These are phyloP conservation scores for Bisporella sp. DNA, from an alignment of 2,329 filamentous ascomycete species.

Conservation along the genomic window DNA sequence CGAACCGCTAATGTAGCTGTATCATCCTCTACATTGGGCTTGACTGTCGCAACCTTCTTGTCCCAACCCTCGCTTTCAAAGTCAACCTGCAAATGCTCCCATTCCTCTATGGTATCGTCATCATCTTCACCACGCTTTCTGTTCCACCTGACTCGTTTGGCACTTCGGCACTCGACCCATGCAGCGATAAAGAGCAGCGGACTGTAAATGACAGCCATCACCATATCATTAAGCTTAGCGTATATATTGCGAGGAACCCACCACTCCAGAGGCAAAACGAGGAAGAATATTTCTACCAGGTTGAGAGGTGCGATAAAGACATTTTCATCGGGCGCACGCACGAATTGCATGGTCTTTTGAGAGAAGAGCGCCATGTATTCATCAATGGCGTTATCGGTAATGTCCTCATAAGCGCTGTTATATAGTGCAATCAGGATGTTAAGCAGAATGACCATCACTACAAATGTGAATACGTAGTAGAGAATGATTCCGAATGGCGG, in stretches of 20 bases:
- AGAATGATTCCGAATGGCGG: constrained; percentile 90
- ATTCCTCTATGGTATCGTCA: constrained; percentile 83
- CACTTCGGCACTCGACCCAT: constrained; percentile 59
- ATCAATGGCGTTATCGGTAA: constrained; percentile 78
- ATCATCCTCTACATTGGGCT: constrained; percentile 77
- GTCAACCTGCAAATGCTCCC: constrained; percentile 81
- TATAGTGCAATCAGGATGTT: constrained; percentile 97
- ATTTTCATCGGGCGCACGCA: constrained; percentile 94
- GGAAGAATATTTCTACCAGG: constrained; percentile 75
- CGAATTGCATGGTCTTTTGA: constrained; percentile 93
- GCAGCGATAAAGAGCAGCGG: constrained; percentile 78
- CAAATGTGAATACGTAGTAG: constrained; percentile 96
- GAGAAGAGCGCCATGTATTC: constrained; percentile 92
- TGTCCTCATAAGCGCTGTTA: constrained; percentile 88
- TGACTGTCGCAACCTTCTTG: constrained; percentile 68
- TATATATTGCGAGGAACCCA: constrained; percentile 76
- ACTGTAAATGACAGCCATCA: constrained; percentile 82
- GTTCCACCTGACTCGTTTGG: constrained; percentile 63
- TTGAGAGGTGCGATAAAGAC: constrained; percentile 97
- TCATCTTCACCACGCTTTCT: constrained; percentile 76
- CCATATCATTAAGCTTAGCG: constrained; percentile 74
- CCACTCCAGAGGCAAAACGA: constrained; percentile 85
- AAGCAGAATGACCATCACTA: constrained; percentile 88
- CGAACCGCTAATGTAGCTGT: constrained; percentile 63
- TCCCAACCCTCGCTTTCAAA: constrained; percentile 73